Conservation (phyloP, 1,284 basidiomycete species). For the Coniophora puteana region DNA sequence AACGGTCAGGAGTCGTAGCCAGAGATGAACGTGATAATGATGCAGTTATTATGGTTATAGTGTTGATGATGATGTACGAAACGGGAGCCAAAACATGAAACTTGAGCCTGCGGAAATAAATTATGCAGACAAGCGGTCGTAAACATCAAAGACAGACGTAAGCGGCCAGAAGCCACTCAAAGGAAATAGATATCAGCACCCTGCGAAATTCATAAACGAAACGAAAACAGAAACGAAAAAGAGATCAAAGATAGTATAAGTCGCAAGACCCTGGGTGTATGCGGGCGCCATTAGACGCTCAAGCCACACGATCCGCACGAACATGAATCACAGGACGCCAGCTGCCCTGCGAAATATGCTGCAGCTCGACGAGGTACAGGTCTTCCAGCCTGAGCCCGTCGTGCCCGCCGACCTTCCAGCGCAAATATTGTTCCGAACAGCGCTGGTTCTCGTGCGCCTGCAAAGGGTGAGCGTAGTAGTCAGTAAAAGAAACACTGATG, state of each 20-base stretch:
- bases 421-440: slow-evolving; percentile 11
- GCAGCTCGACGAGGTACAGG: slow-evolving; percentile 21
- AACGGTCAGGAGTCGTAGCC: too few species aligned
- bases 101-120: too few species aligned
- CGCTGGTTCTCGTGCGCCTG: slow-evolving; percentile 13
- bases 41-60: too few species aligned
- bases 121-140: too few species aligned
- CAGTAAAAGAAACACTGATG: neutral
- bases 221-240: neutral
- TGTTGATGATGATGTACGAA: too few species aligned
- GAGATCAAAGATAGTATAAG: neutral
- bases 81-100: too few species aligned
- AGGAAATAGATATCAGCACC: slow-evolving; percentile 1
- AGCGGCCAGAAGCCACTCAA: neutral
- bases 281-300: neutral
- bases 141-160: neutral
- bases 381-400: slow-evolving; percentile 20
- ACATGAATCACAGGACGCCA: slow-evolving; percentile 29
- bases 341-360: slow-evolving; percentile 24
- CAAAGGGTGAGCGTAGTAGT: slow-evolving; percentile 1
- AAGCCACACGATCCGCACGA: slow-evolving; percentile 15
- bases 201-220: slow-evolving; percentile 1
- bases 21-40: too few species aligned
- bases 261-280: neutral
- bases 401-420: slow-evolving; percentile 22